These are phyloP conservation scores for Nitzschia inconspicua DNA, from an alignment of 108 stramenopile genomes.

Conservation along the genomic window DNA sequence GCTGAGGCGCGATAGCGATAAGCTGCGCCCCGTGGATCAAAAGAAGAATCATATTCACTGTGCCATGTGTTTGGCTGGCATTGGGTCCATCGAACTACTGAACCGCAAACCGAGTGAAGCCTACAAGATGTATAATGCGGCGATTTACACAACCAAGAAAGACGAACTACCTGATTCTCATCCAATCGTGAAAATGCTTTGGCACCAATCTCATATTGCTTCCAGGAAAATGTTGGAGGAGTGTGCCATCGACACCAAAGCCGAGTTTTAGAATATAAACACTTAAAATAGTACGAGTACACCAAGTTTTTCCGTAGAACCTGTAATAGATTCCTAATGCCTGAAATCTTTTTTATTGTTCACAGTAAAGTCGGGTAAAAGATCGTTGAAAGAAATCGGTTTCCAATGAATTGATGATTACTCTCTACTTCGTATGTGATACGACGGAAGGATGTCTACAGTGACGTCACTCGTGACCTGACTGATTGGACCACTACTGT, in stretches of 20 bases:
- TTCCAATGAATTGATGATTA: no score
- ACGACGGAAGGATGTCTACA: neutral
- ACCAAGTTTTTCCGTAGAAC: no score
- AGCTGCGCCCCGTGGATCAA: constrained; percentile 10
- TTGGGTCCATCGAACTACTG: constrained; percentile 31
- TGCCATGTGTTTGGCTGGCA: constrained; percentile 35
- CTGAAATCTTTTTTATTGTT: no score
- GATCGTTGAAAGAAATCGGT: no score
- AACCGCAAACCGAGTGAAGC: constrained; percentile 27
- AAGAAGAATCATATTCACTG: constrained; percentile 24
- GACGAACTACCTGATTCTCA: constrained; percentile 21
- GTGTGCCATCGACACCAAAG: constrained; percentile 2
- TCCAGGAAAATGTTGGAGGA: constrained; percentile 3
- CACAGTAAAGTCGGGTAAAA: no score
- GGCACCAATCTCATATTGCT: constrained; percentile 19
- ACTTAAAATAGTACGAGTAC: no score
- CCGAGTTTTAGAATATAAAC: constrained; percentile 5
- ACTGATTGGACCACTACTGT: neutral
- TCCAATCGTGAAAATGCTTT: constrained; percentile 15
- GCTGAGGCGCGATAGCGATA: constrained; percentile 21
- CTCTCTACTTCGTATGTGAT: no score
- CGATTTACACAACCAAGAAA: constrained; percentile 13
- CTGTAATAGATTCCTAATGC: no score
- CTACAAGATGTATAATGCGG: constrained; percentile 20
- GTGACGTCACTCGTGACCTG: neutral